Conservation (phyloP, 805 yeast species). For the Dipodascus geniculatus region DNA sequence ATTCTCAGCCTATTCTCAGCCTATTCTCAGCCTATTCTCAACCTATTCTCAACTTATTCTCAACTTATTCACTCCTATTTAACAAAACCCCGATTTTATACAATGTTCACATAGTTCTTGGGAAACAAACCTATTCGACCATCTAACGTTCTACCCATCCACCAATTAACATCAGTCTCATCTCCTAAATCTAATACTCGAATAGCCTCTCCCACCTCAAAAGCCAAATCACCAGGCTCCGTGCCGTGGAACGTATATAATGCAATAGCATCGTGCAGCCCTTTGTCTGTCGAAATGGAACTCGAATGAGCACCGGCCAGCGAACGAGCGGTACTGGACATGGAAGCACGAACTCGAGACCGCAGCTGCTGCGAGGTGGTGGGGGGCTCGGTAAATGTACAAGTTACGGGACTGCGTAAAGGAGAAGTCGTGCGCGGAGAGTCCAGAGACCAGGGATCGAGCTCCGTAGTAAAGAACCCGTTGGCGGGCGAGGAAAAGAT, state of each 20-base stretch:
- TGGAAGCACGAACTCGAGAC: slow-evolving; percentile 17
- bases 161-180: slow-evolving; percentile 34
- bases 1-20: too few species aligned
- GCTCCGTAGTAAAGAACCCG: slow-evolving; percentile 20
- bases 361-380: slow-evolving; percentile 4
- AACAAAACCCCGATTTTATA: too few species aligned
- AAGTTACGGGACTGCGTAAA: slow-evolving; percentile 9
- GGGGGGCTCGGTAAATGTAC: not conserved
- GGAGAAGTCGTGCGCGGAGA: not conserved
- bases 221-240: slow-evolving; percentile 28
- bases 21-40: too few species aligned
- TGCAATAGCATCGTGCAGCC: slow-evolving; percentile 18
- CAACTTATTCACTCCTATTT: too few species aligned
- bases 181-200: slow-evolving; percentile 26
- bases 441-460: slow-evolving; percentile 13
- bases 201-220: slow-evolving; percentile 27
- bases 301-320: slow-evolving; percentile 6
- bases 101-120: slow-evolving; percentile 30
- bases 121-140: slow-evolving; percentile 37
- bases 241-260: slow-evolving; percentile 26
- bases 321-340: slow-evolving; percentile 19
- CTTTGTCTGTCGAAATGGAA: slow-evolving; percentile 15
- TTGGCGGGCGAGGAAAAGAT: slow-evolving; percentile 16
- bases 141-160: slow-evolving; percentile 34
- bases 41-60: too few species aligned